Evolutionary conservation across 129 eudicot species (phyloP), one percentile per base, ranked within the genome.

Genomic region (Centaurea solstitialis): DNA sequence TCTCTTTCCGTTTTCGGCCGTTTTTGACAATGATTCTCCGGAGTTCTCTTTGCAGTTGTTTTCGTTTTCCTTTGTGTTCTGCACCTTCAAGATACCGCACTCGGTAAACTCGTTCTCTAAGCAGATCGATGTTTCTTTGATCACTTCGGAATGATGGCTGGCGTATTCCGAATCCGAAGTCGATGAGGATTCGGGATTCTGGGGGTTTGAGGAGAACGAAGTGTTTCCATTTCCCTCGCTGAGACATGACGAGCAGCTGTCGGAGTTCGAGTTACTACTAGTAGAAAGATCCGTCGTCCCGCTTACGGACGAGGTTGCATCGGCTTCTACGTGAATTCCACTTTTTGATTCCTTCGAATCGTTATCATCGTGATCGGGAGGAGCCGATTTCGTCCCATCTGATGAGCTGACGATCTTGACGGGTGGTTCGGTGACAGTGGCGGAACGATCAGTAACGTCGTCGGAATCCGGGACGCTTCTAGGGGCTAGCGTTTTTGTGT

Each of bases 191-290:
- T 90, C 98, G 0, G 88, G 82, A 77, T 89, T 92, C 67, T 67
- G 92, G 5, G 85, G 88, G 82, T 84, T 91, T 20, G 93, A 88
- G 15, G 88, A 87, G n/a, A 84, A 86, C 17, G 87, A 88, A 2
- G 91, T 79, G 50, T 78, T 87, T 84, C 96, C 93, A 38, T 94
- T 97, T 75, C 97, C 98, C 87, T 94, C 98, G 71, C 93, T 92
- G 41, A 87, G 97, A 85, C 96, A 92, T 59, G 96, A 94, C 0
- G 98, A 92, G 81, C 94, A 90, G 86, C 93, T 88, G 67, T 92
- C 97, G 5, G 97, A 94, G 78, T 80, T 90, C 11, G 94, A 88
- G 23, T 77, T 84, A 72, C 86, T 85, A 70, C 73, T 76, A 9
- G 62, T 70, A 70, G 89, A 90, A 11, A 81, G 68, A 74, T 86